Conservation (phyloP, 345 rosid species). For the Raphanus sativus region DNA sequence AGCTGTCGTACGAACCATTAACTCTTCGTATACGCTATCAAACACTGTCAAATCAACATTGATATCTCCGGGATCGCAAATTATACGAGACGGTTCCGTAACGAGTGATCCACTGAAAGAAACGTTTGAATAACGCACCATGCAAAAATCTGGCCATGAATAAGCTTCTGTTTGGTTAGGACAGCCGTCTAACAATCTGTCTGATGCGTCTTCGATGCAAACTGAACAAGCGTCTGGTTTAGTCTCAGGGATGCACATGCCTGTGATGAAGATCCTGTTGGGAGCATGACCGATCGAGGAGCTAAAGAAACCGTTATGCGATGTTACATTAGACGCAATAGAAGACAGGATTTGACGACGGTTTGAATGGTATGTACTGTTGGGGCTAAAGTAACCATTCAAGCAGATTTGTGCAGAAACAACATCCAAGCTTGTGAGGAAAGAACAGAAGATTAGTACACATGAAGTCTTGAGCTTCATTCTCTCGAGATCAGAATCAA, state of each 20-base stretch:
- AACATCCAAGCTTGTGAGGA: neutral
- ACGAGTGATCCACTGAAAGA: slow-evolving; percentile 18
- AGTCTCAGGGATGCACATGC: neutral
- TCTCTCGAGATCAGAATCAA: neutral
- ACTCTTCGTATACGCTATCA: slow-evolving; percentile 13
- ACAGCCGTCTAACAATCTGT: slow-evolving; percentile 5
- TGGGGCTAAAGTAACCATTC: slow-evolving; percentile 2
- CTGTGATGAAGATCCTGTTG: slow-evolving; percentile 32
- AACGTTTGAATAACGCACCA: slow-evolving; percentile 45
- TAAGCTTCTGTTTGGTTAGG: slow-evolving; percentile 42
- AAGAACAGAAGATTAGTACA: neutral
- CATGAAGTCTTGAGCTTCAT: slow-evolving; percentile 20
- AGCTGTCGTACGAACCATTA: neutral
- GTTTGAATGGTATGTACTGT: slow-evolving; percentile 26
- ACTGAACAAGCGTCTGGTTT: slow-evolving; percentile 21
- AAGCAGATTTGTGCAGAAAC: slow-evolving; percentile 18
- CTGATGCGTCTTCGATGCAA: neutral
- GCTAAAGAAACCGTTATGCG: slow-evolving; percentile 1
- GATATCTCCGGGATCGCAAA: neutral
- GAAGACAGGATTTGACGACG: slow-evolving; percentile 22
- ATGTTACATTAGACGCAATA: slow-evolving; percentile 32
- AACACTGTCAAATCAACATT: neutral
- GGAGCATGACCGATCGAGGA: slow-evolving; percentile 25
- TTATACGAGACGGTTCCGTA: neutral
- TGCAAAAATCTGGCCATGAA: slow-evolving; percentile 39